Conservation (phyloP, 192 early-diverging fungal genomes). For the Umbelopsis sp. region DNA sequence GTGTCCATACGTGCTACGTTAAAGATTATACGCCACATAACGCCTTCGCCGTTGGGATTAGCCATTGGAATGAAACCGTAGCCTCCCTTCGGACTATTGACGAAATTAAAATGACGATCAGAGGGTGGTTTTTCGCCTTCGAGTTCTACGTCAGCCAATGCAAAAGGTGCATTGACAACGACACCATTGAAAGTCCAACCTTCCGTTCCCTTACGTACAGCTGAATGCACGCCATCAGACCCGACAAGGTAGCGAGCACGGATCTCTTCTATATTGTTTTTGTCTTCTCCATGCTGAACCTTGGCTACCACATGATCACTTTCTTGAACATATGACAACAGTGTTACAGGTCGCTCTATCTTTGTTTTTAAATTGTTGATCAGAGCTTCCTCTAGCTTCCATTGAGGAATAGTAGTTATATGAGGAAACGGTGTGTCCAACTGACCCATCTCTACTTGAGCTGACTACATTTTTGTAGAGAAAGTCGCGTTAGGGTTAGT, state of each 20-base stretch:
- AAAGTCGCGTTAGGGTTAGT: not conserved
- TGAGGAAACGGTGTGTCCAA: constrained; percentile 28
- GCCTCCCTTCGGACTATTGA: not conserved
- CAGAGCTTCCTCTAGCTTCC: constrained; percentile 18
- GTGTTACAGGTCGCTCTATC: constrained; percentile 25
- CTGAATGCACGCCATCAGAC: constrained; percentile 39
- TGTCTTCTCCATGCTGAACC: not conserved
- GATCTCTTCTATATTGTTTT: not conserved
- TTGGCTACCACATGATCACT: constrained; percentile 16
- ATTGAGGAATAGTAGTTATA: constrained; percentile 26
- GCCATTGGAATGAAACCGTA: not conserved
- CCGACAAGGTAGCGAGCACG: constrained; percentile 32
- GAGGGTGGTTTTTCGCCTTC: constrained; percentile 16
- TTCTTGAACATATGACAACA: constrained; percentile 26
- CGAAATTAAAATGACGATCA: not conserved
- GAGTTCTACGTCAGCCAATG: constrained; percentile 28
- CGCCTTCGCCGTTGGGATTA: not conserved
- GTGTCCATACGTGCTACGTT: not conserved
- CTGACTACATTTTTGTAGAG: not conserved
- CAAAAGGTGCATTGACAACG: constrained; percentile 10
- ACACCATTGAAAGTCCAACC: constrained; percentile 36
- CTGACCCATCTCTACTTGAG: constrained; percentile 12
- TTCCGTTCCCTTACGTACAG: constrained; percentile 21
- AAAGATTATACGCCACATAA: not conserved
- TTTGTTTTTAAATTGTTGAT: not conserved